Conservation (phyloP, 768 basidiomycete species). For the Nevesoporus exiguus region DNA sequence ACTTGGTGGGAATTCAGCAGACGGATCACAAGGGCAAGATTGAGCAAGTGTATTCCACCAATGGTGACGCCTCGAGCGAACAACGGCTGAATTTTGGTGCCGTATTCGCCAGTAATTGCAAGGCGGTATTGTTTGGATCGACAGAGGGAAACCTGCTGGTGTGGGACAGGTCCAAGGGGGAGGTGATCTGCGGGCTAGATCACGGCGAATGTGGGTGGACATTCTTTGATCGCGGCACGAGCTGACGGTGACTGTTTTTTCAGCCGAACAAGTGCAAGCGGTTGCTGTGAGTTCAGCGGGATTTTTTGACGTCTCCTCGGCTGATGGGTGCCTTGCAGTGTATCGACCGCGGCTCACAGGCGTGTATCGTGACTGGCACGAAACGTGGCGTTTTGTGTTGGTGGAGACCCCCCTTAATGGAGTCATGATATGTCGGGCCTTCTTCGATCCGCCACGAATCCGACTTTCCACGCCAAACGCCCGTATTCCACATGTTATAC, state of each 20-base stretch:
- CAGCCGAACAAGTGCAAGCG: slow-evolving; percentile 33
- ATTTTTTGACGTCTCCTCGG: slow-evolving; percentile 11
- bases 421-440: slow-evolving; percentile 28
- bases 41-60: slow-evolving; percentile 50
- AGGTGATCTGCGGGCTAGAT: slow-evolving; percentile 56
- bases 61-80: slow-evolving; percentile 30
- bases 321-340: slow-evolving; percentile 34
- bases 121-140: slow-evolving; percentile 55
- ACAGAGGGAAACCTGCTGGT: slow-evolving; percentile 53
- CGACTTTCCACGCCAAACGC: slow-evolving; percentile 10
- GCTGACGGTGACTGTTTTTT: slow-evolving; percentile 6
- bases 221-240: background rate
- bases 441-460: background rate
- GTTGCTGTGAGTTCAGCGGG: slow-evolving; percentile 36
- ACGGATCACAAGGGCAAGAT: slow-evolving; percentile 50
- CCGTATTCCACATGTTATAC: slow-evolving; percentile 11
- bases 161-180: slow-evolving; percentile 57
- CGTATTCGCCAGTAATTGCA: slow-evolving; percentile 50
- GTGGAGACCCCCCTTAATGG: slow-evolving; percentile 43
- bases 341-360: slow-evolving; percentile 41
- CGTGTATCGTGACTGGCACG: slow-evolving; percentile 54
- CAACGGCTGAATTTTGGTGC: slow-evolving; percentile 42
- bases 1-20: slow-evolving; percentile 49
- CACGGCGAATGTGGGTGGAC: slow-evolving; percentile 51
- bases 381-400: slow-evolving; percentile 51